Base-by-base conservation (phyloP, 2,329 filamentous ascomycete genomes). In the Leptographium wingfieldii region DNA sequence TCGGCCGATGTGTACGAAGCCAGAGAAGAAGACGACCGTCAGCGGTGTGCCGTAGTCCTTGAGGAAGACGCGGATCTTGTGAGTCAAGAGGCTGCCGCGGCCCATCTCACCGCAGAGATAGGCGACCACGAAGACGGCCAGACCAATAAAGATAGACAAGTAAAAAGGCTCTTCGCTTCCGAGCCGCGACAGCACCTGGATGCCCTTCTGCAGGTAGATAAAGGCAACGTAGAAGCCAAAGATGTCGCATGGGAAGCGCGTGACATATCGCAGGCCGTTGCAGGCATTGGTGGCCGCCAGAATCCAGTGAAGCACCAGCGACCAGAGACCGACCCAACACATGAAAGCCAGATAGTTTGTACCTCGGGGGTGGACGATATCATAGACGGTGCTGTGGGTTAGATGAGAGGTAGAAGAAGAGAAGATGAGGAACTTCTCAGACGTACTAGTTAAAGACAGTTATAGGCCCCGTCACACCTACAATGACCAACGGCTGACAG, bases 191-290 rank as follows among this genome's bases (percentile, higher is more conserved):
- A 95, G 80, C 16, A 95, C 88, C 72, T 95, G 89, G 63, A 95
- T 86, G 19, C 90, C 90, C 73, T 95, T 95, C 69, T 95, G 90
- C 25, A 95, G 78, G 69, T 95, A 95, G 71, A 95, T 92, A 69
- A 88, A 91, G 60, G 90, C 90, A 55, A 95, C 90, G 69, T 95
- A 95, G 74, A 95, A 95, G 57, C 90, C 91, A 66, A 96, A 95
- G 67, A 92, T 94, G 71, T 96, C 91, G 73, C 91, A 95, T 29
- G 90, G 90, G 70, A 96, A 96, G 16, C 90, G 82, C 1, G 91
- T 96, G 27, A 96, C 90, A 71, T 92, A 95, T 68, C 84, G 86
- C n/a, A 96, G 77, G 67, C 81, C 87, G 72, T 95, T 94, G 76
- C 91, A 95, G 1, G 89, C 85, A 70, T 96, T 96, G 12, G 88